Evolutionary conservation across 257 asterid genomes (phyloP).

Genomic region (Nicotiana attenuata): DNA sequence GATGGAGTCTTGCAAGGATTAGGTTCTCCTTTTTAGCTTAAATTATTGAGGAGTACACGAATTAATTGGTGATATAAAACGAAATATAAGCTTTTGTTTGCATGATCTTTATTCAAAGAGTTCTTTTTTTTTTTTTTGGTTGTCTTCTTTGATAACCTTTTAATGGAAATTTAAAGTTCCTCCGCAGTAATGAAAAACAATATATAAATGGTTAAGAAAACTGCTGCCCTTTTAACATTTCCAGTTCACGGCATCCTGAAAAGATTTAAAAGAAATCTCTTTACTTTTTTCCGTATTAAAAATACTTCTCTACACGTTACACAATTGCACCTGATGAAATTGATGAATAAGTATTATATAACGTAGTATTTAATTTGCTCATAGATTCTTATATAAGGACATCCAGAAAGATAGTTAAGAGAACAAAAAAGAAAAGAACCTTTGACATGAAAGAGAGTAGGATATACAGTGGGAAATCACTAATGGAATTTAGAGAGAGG

Average conservation of each 20-base stretch:
- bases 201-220: not conserved
- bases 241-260: not conserved
- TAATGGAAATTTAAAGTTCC: not conserved
- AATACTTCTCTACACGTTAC: not conserved
- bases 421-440: not conserved
- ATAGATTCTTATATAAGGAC: not conserved
- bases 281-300: not conserved
- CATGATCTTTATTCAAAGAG: constrained; percentile 4
- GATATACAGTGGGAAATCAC: not conserved
- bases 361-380: not conserved
- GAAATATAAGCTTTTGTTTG: not conserved
- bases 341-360: not conserved
- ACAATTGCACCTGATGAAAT: not conserved
- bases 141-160: not conserved
- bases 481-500: not conserved
- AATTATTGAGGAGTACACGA: not conserved
- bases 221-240: not conserved
- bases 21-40: not conserved
- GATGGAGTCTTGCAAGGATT: constrained; percentile 3
- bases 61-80: not conserved
- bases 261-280: not conserved
- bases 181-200: not conserved
- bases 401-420: not conserved
- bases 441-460: not conserved
- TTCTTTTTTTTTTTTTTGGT: not conserved